Evolutionary conservation across 2,329 filamentous ascomycete genomes (phyloP).

Genomic region (Intubia oerlemansii): DNA sequence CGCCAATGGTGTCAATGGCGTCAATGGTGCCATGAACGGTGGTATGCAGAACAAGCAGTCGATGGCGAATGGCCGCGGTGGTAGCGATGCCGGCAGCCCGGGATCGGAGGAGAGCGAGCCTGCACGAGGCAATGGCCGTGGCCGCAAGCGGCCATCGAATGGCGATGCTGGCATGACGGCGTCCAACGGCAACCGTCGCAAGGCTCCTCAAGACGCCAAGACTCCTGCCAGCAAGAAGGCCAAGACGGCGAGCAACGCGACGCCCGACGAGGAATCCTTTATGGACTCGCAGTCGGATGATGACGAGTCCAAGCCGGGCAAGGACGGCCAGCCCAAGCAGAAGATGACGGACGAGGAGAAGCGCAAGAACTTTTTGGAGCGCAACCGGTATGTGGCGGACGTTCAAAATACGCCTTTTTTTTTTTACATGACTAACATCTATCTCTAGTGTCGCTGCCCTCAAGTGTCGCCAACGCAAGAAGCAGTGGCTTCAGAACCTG

Average conservation of each 20-base stretch:
- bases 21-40: not conserved
- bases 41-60: slow-evolving; percentile 22
- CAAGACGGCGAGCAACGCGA: slow-evolving; percentile 22
- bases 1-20: no score
- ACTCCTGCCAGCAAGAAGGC: slow-evolving; percentile 40
- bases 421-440: not conserved
- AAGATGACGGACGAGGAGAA: slow-evolving; percentile 99
- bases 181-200: slow-evolving; percentile 58
- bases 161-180: slow-evolving; percentile 17
- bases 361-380: slow-evolving; percentile 89
- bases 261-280: slow-evolving; percentile 4
- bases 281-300: slow-evolving; percentile 16
- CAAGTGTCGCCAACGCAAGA: slow-evolving; percentile 94
- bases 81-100: slow-evolving; percentile 47
- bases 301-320: slow-evolving; percentile 29
- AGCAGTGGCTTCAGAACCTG: slow-evolving; percentile 92
- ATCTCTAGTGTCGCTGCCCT: slow-evolving; percentile 86
- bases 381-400: slow-evolving; percentile 47
- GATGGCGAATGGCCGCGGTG: slow-evolving; percentile 33
- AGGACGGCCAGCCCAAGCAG: slow-evolving; percentile 36
- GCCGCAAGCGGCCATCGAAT: slow-evolving; percentile 43
- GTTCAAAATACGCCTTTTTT: not conserved
- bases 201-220: slow-evolving; percentile 42
- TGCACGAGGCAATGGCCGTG: slow-evolving; percentile 40
- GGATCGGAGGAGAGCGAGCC: slow-evolving; percentile 54